Percentiles rank a stretch among this genome's conserved stretches.
Evolutionary conservation across 2,329 filamentous ascomycete species (phyloP).

Genomic region (Pseudogymnoascus verrucosus): DNA sequence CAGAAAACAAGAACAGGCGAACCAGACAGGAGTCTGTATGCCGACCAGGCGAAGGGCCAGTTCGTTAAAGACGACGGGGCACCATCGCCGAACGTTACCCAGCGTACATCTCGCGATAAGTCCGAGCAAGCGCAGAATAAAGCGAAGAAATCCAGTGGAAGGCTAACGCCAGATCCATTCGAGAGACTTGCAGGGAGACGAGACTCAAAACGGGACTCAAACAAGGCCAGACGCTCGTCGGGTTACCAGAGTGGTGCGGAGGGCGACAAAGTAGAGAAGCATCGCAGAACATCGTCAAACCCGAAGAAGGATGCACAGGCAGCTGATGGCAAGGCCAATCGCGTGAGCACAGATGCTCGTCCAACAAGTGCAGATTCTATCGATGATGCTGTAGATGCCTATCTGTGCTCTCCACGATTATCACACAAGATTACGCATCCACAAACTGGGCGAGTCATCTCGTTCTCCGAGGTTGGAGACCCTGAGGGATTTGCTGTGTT

Average conservation of each 20-base stretch:
- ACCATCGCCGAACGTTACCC: constrained; percentile 60
- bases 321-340: constrained; percentile 33
- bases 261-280: not conserved
- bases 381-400: constrained; percentile 78
- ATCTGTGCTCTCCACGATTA: constrained; percentile 72
- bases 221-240: not conserved
- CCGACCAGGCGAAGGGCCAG: not conserved
- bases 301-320: not conserved
- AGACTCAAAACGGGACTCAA: not conserved
- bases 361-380: constrained; percentile 77
- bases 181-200: constrained; percentile 26
- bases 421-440: constrained; percentile 85
- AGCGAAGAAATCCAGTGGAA: constrained; percentile 39
- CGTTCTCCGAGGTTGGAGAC: constrained; percentile 94
- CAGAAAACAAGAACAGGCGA: not conserved
- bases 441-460: constrained; percentile 78
- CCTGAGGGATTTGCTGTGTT: constrained; percentile 86
- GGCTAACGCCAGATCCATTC: constrained; percentile 38
- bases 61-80: constrained; percentile 50
- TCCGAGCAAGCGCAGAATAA: constrained; percentile 20
- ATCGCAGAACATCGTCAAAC: not conserved
- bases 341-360: constrained; percentile 51
- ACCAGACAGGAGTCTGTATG: not conserved
- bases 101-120: constrained; percentile 39
- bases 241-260: constrained; percentile 5